Percentiles rank a stretch among this genome's conserved stretches.
Conservation (phyloP, 1,284 basidiomycete genomes). For the Trametes pubescens region DNA sequence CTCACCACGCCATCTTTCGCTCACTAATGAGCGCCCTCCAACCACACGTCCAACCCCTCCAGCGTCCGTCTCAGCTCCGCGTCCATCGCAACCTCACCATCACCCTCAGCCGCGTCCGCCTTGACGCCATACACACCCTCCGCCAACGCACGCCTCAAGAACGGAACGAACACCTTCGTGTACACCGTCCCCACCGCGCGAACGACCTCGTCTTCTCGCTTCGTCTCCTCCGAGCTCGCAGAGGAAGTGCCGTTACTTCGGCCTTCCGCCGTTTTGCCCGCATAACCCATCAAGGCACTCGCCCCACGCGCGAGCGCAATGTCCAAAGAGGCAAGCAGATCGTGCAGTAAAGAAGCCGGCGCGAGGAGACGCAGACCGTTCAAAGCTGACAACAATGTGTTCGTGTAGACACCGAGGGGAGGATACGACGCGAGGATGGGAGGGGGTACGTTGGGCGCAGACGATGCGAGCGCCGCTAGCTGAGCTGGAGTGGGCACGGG, state of each 20-base stretch:
- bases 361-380: slow-evolving; percentile 87
- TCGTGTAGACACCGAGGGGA: slow-evolving; percentile 79
- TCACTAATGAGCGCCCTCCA: background rate
- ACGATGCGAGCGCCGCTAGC: slow-evolving; percentile 31
- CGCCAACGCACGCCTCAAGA: slow-evolving; percentile 69
- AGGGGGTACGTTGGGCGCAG: slow-evolving; percentile 65
- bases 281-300: slow-evolving; percentile 42
- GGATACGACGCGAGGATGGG: slow-evolving; percentile 77
- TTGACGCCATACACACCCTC: slow-evolving; percentile 75
- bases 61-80: slow-evolving; percentile 35
- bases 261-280: slow-evolving; percentile 29
- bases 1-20: background rate
- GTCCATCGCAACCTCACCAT: slow-evolving; percentile 25
- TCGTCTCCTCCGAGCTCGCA: slow-evolving; percentile 44
- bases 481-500: slow-evolving; percentile 39
- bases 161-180: slow-evolving; percentile 69
- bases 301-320: slow-evolving; percentile 56
- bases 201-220: slow-evolving; percentile 53
- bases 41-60: slow-evolving; percentile 38
- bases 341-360: slow-evolving; percentile 61
- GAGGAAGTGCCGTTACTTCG: slow-evolving; percentile 35
- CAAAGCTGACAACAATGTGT: slow-evolving; percentile 76
- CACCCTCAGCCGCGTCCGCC: slow-evolving; percentile 8
- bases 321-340: slow-evolving; percentile 60
- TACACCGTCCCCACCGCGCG: slow-evolving; percentile 65